Percentiles rank a stretch among this genome's conserved stretches.
These are phyloP conservation scores for Monosporozyma aerobia DNA, from an alignment of 805 yeast species.

Conservation along the genomic window DNA sequence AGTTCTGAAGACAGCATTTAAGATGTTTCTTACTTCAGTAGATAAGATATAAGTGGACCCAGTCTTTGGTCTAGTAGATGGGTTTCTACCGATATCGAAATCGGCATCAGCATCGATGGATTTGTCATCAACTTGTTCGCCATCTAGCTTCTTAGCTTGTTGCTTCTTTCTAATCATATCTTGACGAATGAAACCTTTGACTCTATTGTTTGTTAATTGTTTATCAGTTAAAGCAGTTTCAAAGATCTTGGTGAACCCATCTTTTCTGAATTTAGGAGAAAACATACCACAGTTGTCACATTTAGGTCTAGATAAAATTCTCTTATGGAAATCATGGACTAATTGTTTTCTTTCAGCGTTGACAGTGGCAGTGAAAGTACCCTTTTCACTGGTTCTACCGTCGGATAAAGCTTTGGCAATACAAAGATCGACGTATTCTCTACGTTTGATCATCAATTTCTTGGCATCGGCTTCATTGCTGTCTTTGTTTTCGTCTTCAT, in stretches of 20 bases:
- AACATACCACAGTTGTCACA: conserved; percentile 96
- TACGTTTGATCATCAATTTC: conserved; percentile 52
- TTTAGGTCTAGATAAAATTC: conserved; percentile 64
- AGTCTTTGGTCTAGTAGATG: conserved; percentile 47
- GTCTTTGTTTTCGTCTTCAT: conserved; percentile 10
- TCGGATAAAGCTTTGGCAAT: conserved; percentile 67
- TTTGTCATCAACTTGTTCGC: conserved; percentile 15
- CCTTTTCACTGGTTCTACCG: conserved; percentile 59
- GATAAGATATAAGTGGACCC: conserved; percentile 83
- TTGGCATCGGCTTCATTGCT: conserved; percentile 12
- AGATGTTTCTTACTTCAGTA: conserved; percentile 73
- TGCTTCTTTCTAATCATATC: conserved; percentile 47
- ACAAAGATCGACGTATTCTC: conserved; percentile 58
- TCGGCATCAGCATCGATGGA: conserved; percentile 13
- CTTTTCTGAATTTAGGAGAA: conserved; percentile 90
- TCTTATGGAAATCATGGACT: conserved; percentile 67
- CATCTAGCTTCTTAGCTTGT: conserved; percentile 24
- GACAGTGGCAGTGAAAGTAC: conserved; percentile 75
- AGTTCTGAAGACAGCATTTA: conserved; percentile 62
- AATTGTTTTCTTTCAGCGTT: conserved; percentile 75
- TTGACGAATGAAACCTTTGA: conserved; percentile 67
- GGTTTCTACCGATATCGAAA: conserved; percentile 33
- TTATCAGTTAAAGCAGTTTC: conserved; percentile 79
- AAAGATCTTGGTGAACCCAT: conserved; percentile 86
- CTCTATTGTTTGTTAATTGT: conserved; percentile 71